Percentiles rank a stretch among this genome's conserved stretches.
phyloP scores from a whole-genome alignment of 2,329 filamentous ascomycete genomes.

The Alternaria sp. region DNA sequence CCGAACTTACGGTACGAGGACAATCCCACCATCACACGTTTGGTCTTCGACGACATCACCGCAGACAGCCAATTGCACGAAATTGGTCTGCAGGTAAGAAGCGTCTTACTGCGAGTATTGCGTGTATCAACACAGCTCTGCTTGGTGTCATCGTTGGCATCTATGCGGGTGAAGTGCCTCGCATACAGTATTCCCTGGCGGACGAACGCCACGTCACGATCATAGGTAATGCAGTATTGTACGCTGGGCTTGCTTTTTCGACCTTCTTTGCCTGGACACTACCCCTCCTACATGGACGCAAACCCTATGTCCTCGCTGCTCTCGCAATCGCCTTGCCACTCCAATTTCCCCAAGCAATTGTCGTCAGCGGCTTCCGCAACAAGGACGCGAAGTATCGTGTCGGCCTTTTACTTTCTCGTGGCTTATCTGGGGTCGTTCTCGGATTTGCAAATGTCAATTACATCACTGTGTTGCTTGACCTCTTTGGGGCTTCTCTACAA shows the following conservation, averaged over 20 bases:
- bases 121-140: slow-evolving; percentile 76
- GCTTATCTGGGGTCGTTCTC: slow-evolving; percentile 71
- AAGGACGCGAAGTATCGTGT: slow-evolving; percentile 65
- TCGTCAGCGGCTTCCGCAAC: slow-evolving; percentile 61
- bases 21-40: slow-evolving; percentile 48
- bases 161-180: slow-evolving; percentile 79
- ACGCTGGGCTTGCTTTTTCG: slow-evolving; percentile 73
- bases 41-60: slow-evolving; percentile 57
- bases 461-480: slow-evolving; percentile 73
- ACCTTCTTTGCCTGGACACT: slow-evolving; percentile 78
- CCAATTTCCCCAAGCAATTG: slow-evolving; percentile 77
- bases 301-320: slow-evolving; percentile 76
- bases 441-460: slow-evolving; percentile 83
- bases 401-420: slow-evolving; percentile 69
- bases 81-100: slow-evolving; percentile 76
- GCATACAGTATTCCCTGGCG: slow-evolving; percentile 78
- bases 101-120: slow-evolving; percentile 71
- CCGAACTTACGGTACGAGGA: slow-evolving; percentile 31
- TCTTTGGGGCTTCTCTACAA: slow-evolving; percentile 80
- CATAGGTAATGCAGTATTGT: slow-evolving; percentile 77
- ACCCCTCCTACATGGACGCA: slow-evolving; percentile 77
- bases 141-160: slow-evolving; percentile 76
- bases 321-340: slow-evolving; percentile 75
- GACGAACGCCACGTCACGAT: slow-evolving; percentile 73
- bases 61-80: slow-evolving; percentile 71